Evolutionary conservation across 1,284 basidiomycete genomes (phyloP).

Genomic region (Pyrrhoderma lamaoense): DNA sequence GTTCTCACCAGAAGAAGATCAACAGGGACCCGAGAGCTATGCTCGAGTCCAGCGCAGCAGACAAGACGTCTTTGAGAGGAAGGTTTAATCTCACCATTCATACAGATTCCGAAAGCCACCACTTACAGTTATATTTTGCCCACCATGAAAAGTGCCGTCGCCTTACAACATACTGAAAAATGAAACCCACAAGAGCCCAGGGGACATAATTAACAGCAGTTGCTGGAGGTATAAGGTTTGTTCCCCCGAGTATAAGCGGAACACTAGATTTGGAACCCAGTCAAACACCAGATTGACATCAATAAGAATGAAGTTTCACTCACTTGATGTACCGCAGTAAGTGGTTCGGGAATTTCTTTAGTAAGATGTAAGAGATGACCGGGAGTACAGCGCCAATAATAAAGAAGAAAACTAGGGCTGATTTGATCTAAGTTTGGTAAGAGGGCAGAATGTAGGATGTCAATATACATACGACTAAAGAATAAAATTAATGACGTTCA

Average conservation of each 20-base stretch:
- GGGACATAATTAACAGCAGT: slow-evolving; percentile 53
- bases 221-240: slow-evolving; percentile 34
- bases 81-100: not conserved
- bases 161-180: slow-evolving; percentile 47
- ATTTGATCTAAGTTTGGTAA: too few relatives aligned
- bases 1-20: slow-evolving; percentile 42
- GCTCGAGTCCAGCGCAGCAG: slow-evolving; percentile 44
- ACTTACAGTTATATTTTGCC: slow-evolving; percentile 53
- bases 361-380: slow-evolving; percentile 24
- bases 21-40: slow-evolving; percentile 40
- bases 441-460: not conserved
- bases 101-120: not conserved
- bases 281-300: slow-evolving; percentile 17
- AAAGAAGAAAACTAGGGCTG: slow-evolving; percentile 46
- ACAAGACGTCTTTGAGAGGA: slow-evolving; percentile 37
- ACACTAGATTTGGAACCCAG: slow-evolving; percentile 12
- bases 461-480: slow-evolving; percentile 8
- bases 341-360: slow-evolving; percentile 27
- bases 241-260: slow-evolving; percentile 28
- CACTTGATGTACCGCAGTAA: slow-evolving; percentile 27
- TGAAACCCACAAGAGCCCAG: slow-evolving; percentile 50
- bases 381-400: slow-evolving; percentile 44
- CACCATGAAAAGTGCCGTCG: slow-evolving; percentile 47
- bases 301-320: slow-evolving; percentile 2
- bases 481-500: not conserved